These are phyloP conservation scores for Agapanthus africanus DNA, from an alignment of 106 monocot genomes.

Conservation along the genomic window DNA sequence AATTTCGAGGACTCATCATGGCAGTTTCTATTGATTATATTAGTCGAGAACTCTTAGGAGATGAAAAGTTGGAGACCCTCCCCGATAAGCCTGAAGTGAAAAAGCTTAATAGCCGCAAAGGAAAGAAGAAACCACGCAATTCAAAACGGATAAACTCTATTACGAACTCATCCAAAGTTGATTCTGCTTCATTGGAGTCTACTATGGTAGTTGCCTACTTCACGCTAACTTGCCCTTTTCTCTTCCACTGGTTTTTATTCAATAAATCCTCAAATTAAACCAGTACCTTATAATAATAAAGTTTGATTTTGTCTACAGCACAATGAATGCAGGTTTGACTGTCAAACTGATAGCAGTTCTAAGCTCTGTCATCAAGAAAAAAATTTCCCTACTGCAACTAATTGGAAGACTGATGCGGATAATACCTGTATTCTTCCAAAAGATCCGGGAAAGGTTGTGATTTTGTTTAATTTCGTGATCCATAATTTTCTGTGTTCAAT, in stretches of 20 bases:
- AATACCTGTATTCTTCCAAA: background rate
- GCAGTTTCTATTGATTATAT: constrained; percentile 39
- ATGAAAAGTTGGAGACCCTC: constrained; percentile 26
- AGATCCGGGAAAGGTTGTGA: constrained; percentile 11
- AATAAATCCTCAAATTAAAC: background rate
- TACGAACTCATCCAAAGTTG: constrained; percentile 31
- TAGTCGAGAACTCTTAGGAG: constrained; percentile 67
- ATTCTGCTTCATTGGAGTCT: constrained; percentile 1
- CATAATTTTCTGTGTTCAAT: background rate
- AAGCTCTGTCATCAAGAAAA: constrained; percentile 7
- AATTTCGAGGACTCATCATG: constrained; percentile 55
- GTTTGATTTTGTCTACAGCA: constrained; percentile 22
- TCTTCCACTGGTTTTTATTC: background rate
- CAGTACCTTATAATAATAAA: background rate
- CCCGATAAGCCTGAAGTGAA: constrained; percentile 28
- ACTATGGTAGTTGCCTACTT: constrained; percentile 14
- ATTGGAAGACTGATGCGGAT: constrained; percentile 2
- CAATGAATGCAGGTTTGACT: constrained; percentile 4
- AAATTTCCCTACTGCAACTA: constrained; percentile 12
- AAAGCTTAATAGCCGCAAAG: constrained; percentile 19
- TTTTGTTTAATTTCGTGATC: constrained; percentile 4
- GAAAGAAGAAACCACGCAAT: constrained; percentile 45
- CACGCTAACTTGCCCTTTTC: background rate
- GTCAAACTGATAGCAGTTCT: constrained; percentile 6
- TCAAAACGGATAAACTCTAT: constrained; percentile 27